Percentiles rank a stretch among this genome's conserved stretches.
These are phyloP conservation scores for Talaromyces sp. DNA, from an alignment of 2,329 filamentous ascomycete genomes.

Conservation along the genomic window DNA sequence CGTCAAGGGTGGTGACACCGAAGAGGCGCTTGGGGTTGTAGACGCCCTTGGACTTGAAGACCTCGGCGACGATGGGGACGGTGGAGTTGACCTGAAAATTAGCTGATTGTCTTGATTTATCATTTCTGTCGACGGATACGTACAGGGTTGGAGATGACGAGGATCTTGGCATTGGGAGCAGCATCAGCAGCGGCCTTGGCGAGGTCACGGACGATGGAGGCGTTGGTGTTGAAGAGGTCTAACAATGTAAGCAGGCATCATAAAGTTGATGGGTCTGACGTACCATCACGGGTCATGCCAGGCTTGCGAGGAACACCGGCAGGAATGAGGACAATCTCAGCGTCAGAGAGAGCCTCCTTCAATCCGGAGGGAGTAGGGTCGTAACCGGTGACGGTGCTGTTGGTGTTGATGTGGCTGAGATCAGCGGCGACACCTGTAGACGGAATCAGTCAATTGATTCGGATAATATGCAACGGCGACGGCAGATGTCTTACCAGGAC, in stretches of 20 bases:
- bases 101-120: background rate
- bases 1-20: constrained; percentile 98
- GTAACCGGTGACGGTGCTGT: constrained; percentile 90
- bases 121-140: constrained; percentile 26
- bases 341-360: constrained; percentile 73
- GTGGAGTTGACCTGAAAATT: constrained; percentile 78
- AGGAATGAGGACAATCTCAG: constrained; percentile 95
- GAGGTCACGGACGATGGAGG: constrained; percentile 97
- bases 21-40: constrained; percentile 99
- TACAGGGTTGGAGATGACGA: constrained; percentile 97
- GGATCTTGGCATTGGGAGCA: constrained; percentile 87
- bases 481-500: constrained; percentile 63
- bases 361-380: constrained; percentile 75
- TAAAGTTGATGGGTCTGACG: constrained; percentile 23
- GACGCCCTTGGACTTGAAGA: constrained; percentile 92
- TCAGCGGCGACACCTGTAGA: constrained; percentile 88
- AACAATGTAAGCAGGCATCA: background rate
- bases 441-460: background rate
- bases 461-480: background rate
- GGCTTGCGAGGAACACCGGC: constrained; percentile 98
- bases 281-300: constrained; percentile 96
- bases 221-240: constrained; percentile 99
- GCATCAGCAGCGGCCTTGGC: constrained; percentile 90
- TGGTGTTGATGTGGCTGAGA: constrained; percentile 98
- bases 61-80: constrained; percentile 93